These are phyloP conservation scores for Cordyceps tenuipes DNA, from an alignment of 2,329 filamentous ascomycete genomes.

Conservation along the genomic window DNA sequence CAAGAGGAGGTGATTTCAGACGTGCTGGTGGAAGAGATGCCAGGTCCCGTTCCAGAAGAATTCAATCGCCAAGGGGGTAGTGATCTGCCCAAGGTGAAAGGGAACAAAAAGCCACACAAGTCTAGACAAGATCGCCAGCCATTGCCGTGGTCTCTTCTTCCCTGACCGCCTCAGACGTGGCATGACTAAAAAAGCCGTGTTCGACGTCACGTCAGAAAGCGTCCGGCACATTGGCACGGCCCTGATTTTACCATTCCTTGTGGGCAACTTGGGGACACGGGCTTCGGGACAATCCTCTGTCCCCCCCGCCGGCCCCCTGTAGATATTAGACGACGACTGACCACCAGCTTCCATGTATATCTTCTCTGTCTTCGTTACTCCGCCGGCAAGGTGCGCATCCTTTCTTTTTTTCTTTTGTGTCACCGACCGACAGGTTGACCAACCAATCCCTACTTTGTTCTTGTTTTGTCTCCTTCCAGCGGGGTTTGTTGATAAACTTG, in stretches of 20 bases:
- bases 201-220: background rate
- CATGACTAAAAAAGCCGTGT: background rate
- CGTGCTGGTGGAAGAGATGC: background rate
- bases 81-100: background rate
- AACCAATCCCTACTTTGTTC: background rate
- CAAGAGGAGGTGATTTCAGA: background rate
- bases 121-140: background rate
- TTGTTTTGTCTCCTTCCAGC: background rate
- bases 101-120: background rate
- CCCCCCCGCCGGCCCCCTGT: too few species aligned
- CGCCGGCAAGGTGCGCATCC: background rate
- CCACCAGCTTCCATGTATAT: too few species aligned
- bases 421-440: slow-evolving; percentile 1
- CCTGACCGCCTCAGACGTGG: background rate
- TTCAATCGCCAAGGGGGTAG: too few species aligned
- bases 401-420: background rate
- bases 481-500: background rate
- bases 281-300: background rate
- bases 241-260: background rate
- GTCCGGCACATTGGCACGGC: background rate
- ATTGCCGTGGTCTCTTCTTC: background rate
- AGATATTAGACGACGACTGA: too few species aligned
- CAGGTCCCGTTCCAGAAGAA: background rate
- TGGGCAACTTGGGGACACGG: background rate
- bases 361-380: too few species aligned